Evolutionary conservation across 176 grass and related monocot species (phyloP).

Genomic region (Musa itinerans): DNA sequence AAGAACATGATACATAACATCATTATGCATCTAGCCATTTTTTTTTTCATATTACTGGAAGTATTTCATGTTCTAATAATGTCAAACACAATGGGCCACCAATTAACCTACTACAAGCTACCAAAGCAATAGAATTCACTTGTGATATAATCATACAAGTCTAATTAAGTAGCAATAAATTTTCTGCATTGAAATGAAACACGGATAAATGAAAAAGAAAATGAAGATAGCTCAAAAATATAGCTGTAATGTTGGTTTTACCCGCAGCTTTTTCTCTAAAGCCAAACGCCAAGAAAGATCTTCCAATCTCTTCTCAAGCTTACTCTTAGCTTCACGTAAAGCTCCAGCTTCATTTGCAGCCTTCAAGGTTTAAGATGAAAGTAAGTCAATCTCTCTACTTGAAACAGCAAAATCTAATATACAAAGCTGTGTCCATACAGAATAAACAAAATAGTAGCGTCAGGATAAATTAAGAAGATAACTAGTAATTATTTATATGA

Average conservation of each 20-base stretch:
- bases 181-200: not conserved
- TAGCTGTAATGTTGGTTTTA: slow-evolving; percentile 20
- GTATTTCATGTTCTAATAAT: too few species aligned
- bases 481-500: not conserved
- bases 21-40: too few species aligned
- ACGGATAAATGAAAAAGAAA: not conserved
- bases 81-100: not conserved
- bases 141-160: too few species aligned
- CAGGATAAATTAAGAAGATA: too few species aligned
- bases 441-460: too few species aligned
- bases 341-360: slow-evolving; percentile 96
- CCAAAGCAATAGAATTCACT: too few species aligned
- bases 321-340: slow-evolving; percentile 85
- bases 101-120: not conserved
- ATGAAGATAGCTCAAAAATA: not conserved
- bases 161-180: too few species aligned
- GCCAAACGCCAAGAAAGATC: slow-evolving; percentile 79
- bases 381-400: slow-evolving; percentile 12
- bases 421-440: too few species aligned
- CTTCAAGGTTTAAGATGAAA: slow-evolving; percentile 30
- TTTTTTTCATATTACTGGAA: too few species aligned
- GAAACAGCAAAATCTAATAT: not conserved
- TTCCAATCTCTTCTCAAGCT: slow-evolving; percentile 93
- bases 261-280: slow-evolving; percentile 75
- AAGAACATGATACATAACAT: too few species aligned